Evolutionary conservation across 1,139 yeast genomes (phyloP).

Genomic region (Pichia sp.): DNA sequence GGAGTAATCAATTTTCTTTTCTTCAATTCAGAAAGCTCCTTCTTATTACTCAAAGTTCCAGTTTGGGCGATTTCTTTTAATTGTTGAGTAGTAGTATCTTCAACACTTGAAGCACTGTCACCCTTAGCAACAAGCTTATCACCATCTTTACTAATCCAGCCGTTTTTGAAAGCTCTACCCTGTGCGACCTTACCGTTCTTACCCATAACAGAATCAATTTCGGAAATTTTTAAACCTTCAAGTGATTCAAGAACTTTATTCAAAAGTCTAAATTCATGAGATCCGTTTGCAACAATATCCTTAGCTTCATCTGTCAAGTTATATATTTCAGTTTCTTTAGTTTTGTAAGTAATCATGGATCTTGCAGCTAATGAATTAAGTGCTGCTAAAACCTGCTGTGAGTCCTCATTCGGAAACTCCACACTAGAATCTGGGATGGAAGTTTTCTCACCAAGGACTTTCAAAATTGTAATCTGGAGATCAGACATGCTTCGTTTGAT

Average conservation of each 20-base stretch:
- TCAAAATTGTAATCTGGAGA: constrained; percentile 50
- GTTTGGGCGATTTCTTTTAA: constrained; percentile 50
- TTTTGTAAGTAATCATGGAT: constrained; percentile 67
- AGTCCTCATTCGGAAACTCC: constrained; percentile 44
- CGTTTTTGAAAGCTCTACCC: constrained; percentile 96
- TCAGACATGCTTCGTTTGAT: too few relatives aligned
- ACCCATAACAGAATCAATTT: constrained; percentile 73
- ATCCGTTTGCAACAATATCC: constrained; percentile 70
- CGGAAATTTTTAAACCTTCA: constrained; percentile 76
- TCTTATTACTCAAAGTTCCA: constrained; percentile 44
- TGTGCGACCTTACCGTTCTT: constrained; percentile 86
- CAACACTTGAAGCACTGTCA: constrained; percentile 38
- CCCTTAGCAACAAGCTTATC: constrained; percentile 59
- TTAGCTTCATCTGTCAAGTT: constrained; percentile 73
- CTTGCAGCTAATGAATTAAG: constrained; percentile 82
- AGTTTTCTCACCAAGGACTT: constrained; percentile 53
- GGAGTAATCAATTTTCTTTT: constrained; percentile 81
- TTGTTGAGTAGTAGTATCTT: constrained; percentile 61
- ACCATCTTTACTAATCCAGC: constrained; percentile 89
- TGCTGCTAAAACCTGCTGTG: constrained; percentile 62
- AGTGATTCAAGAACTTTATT: constrained; percentile 66
- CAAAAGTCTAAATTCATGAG: constrained; percentile 82
- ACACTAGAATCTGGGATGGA: constrained; percentile 57
- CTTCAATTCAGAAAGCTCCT: constrained; percentile 76
- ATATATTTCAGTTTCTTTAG: constrained; percentile 74